Conservation (phyloP, 345 rosid species). For the Anastatica hierochuntica region DNA sequence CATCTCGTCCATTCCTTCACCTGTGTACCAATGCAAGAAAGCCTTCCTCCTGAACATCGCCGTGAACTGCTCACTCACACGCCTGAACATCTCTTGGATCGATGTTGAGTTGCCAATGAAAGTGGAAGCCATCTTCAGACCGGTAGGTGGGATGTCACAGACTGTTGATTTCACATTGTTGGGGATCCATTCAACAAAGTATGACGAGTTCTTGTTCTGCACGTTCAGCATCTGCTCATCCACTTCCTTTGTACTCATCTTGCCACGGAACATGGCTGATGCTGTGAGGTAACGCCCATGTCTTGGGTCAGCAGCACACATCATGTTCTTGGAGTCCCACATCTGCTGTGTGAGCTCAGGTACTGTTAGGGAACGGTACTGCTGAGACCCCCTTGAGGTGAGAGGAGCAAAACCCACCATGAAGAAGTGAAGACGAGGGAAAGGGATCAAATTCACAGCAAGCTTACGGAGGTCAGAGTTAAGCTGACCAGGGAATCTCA, state of each 20-base stretch:
- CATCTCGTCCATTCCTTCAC: no score
- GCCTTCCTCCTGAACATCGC: no score
- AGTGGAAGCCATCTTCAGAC: conserved; percentile 67
- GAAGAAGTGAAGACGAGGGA: conserved; percentile 73
- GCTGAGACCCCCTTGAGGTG: no score
- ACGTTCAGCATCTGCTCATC: no score
- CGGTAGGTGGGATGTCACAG: conserved; percentile 68
- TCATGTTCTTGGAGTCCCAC: no score
- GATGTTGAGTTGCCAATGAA: conserved; percentile 76
- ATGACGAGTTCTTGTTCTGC: conserved; percentile 87
- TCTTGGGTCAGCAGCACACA: conserved; percentile 82
- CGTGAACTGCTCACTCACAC: no score
- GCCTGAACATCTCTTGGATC: no score
- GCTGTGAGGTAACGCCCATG: conserved; percentile 84
- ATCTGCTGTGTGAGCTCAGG: no score
- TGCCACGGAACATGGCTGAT: conserved; percentile 82
- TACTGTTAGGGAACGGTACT: no score
- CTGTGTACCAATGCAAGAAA: no score
- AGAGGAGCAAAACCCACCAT: no score
- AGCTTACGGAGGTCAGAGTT: conserved; percentile 80
- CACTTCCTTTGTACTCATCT: no score
- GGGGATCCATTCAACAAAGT: conserved; percentile 52
- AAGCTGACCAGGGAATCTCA: conserved; percentile 77
- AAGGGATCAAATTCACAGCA: conserved; percentile 70
- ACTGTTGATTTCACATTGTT: conserved; percentile 71